phyloP scores from a whole-genome alignment of 1,139 yeast genomes.

The Oligophagozyma castellii region DNA sequence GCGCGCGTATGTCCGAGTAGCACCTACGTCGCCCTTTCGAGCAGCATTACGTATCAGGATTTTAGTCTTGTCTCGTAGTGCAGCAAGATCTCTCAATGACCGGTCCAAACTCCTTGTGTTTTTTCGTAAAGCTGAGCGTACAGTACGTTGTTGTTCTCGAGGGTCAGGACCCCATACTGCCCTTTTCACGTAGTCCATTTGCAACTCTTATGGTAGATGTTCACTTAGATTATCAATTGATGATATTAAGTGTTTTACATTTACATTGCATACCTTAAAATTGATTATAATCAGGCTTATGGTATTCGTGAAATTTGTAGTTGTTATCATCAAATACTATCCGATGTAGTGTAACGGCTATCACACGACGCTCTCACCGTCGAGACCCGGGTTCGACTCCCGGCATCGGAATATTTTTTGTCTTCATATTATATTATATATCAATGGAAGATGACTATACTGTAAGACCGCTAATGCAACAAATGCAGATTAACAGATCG shows the following conservation, averaged over 20 bases:
- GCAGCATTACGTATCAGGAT: constrained; percentile 59
- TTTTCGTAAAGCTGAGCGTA: constrained; percentile 68
- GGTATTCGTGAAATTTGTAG: background rate
- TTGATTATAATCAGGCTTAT: background rate
- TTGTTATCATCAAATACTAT: no score
- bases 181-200: constrained; percentile 69
- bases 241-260: no score
- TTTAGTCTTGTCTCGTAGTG: constrained; percentile 61
- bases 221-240: no score
- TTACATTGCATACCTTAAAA: no score
- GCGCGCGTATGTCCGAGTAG: constrained; percentile 68
- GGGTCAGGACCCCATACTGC: constrained; percentile 96
- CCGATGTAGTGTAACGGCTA: background rate
- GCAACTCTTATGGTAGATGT: no score
- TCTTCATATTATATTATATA: no score
- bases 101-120: constrained; percentile 75
- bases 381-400: constrained; percentile 1
- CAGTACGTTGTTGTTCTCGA: constrained; percentile 80
- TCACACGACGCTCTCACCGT: background rate
- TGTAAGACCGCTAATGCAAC: no score
- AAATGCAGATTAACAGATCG: no score
- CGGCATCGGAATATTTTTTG: background rate
- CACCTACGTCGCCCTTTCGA: constrained; percentile 61
- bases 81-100: constrained; percentile 50
- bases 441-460: no score